These are phyloP conservation scores for Bryoerythrophyllum caledonicum DNA, from an alignment of 225 moss, liverwort and hornwort genomes.

Conservation along the genomic window DNA sequence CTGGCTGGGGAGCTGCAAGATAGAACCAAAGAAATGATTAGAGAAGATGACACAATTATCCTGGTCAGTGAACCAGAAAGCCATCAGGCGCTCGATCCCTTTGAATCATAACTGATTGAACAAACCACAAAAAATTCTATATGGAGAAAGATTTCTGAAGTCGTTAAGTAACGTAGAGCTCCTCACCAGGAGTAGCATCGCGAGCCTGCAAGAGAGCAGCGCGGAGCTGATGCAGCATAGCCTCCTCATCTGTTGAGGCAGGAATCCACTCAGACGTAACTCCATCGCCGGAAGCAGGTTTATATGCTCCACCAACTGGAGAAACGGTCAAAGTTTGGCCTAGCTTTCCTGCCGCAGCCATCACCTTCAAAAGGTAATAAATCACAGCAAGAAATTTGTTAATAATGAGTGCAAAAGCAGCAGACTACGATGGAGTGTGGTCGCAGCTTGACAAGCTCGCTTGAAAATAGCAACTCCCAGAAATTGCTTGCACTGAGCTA, in stretches of 20 bases:
- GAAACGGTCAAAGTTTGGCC: conserved; percentile 62
- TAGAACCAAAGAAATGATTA: conserved; percentile 13
- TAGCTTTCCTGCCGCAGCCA: conserved; percentile 82
- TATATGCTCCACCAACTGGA: conserved; percentile 65
- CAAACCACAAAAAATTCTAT: not conserved
- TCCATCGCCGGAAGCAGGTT: conserved; percentile 50
- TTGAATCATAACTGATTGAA: not conserved
- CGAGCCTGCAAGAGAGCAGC: conserved; percentile 83
- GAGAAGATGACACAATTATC: not conserved
- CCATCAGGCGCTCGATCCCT: not conserved
- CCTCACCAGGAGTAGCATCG: conserved; percentile 66
- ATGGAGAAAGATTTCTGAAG: not conserved
- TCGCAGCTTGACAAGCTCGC: conserved; percentile 14
- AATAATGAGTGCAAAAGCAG: not conserved
- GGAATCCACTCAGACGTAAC: conserved; percentile 87
- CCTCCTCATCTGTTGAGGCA: conserved; percentile 82
- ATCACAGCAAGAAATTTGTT: not conserved
- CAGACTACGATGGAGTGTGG: not conserved
- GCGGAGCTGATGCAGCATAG: conserved; percentile 86
- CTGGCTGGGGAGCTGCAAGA: conserved; percentile 61
- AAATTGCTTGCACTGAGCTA: not conserved
- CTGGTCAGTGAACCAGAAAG: not conserved
- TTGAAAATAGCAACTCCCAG: not conserved
- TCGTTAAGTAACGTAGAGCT: not conserved
- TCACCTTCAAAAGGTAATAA: conserved; percentile 51